A percentile compares a stretch with the other conserved stretches of the same genome.
phyloP scores from a whole-genome alignment of 2,329 filamentous ascomycete genomes.

The Talaromyces pinophilus region DNA sequence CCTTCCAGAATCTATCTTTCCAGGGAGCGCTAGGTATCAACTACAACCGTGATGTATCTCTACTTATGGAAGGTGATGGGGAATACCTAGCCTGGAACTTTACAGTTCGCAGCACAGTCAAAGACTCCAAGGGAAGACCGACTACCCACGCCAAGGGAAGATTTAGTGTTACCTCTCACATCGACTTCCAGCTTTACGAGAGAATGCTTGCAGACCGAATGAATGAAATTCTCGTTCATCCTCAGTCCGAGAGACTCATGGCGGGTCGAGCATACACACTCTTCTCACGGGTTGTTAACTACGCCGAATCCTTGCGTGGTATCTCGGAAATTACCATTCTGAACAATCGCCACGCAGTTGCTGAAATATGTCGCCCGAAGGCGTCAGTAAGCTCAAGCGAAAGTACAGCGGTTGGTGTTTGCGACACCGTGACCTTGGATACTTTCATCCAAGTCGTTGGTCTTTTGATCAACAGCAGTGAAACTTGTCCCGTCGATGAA shows the following conservation, averaged over 20 bases:
- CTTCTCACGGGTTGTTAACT: slow-evolving; percentile 20
- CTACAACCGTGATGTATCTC: slow-evolving; percentile 12
- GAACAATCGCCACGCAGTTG: slow-evolving; percentile 18
- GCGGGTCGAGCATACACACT: slow-evolving; percentile 21
- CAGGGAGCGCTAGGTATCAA: slow-evolving; percentile 20
- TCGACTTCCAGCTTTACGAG: slow-evolving; percentile 21
- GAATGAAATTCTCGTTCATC: slow-evolving; percentile 19
- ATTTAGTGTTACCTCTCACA: slow-evolving; percentile 12
- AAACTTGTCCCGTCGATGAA: slow-evolving; percentile 18
- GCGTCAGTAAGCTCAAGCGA: slow-evolving; percentile 7
- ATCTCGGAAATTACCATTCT: slow-evolving; percentile 19
- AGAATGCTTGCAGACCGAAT: slow-evolving; percentile 19
- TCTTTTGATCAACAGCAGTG: slow-evolving; percentile 20
- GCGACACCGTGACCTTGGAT: slow-evolving; percentile 19
- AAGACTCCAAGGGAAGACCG: slow-evolving; percentile 4
- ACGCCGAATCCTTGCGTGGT: slow-evolving; percentile 15
- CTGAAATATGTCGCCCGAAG: slow-evolving; percentile 11
- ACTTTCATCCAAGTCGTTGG: slow-evolving; percentile 19
- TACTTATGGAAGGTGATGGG: slow-evolving; percentile 19
- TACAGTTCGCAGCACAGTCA: slow-evolving; percentile 14
- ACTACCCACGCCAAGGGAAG: slow-evolving; percentile 19
- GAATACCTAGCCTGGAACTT: slow-evolving; percentile 21
- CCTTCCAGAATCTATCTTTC: slow-evolving; percentile 20
- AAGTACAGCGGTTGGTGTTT: slow-evolving; percentile 14
- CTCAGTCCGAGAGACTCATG: slow-evolving; percentile 19